Base-by-base conservation (phyloP, 108 stramenopile species). In the Nitzschia sp. region DNA sequence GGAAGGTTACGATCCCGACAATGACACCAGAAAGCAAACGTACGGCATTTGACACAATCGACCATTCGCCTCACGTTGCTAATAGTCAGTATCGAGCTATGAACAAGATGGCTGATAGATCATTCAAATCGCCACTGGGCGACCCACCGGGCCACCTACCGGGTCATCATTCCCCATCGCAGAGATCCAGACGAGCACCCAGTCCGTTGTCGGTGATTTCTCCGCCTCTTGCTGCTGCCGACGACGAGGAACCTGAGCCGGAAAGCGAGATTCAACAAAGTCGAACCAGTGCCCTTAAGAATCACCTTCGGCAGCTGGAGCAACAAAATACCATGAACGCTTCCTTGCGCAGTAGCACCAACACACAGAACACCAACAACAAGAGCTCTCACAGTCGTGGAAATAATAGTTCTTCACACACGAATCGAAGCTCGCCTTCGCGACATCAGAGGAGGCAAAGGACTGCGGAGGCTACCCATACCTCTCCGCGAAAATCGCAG, bases 91-190 rank as follows among this genome's bases (percentile, higher is more conserved):
- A 42, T 27, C 13, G 32, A 4, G 61, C 61, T 2, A 42, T 62
- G 0, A 62, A 62, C 27, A 34, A 25, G 17, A 62, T 62, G 61
- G 61, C 61, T 21, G 61, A 25, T 42, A 42, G 23, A n/a, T 11
- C 31, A 45, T 62, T 62, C 9, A 21, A 25, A 19, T 62, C 61
- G 42, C 61, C 61, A 42, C 46, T 62, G 61, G 38, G 38, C 1
- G 61, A 62, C 15, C 9, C 49, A 51, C 49, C 49, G 4, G 49
- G 49, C 18, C 38, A 13, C 6, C 38, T 6, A 42, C 6, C 13
- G 6, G 6, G 9, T 9, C 38, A 42, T 42, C n/a, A n/a, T n/a
- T n/a, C n/a, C n/a, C n/a, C n/a, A n/a, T 42, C 38, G 6, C 9
- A 6, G 13, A 42, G 38, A 13, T 13, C 38, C 38, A 42, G 9